Conservation (phyloP, 805 yeast species). For the Zygoascus biomembranicola region DNA sequence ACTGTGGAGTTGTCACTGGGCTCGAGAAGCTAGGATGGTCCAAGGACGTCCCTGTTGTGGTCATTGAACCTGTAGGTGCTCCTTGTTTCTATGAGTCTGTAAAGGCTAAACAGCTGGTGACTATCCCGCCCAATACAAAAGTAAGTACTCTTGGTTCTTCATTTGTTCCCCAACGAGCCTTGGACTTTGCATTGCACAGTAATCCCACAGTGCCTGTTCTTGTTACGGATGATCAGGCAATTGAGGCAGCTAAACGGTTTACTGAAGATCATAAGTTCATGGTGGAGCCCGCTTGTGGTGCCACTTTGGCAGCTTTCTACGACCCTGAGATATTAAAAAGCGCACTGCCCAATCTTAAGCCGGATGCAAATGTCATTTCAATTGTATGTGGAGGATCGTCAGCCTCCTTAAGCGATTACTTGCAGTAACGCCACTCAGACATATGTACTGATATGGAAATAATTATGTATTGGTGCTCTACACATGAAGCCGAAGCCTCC, state of each 20-base stretch:
- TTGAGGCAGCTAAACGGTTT: constrained; percentile 39
- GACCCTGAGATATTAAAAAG: constrained; percentile 5
- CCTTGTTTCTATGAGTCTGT: constrained; percentile 46
- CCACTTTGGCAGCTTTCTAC: constrained; percentile 37
- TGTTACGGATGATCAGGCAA: constrained; percentile 47
- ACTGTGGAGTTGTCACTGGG: constrained; percentile 76
- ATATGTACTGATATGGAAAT: background rate
- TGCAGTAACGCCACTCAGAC: background rate
- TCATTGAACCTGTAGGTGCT: constrained; percentile 56
- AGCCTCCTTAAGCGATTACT: constrained; percentile 9
- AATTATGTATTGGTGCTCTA: no score
- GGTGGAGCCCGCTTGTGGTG: constrained; percentile 68
- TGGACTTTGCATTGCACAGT: constrained; percentile 31
- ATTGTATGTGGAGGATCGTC: constrained; percentile 22
- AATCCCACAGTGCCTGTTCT: constrained; percentile 35
- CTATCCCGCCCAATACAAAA: constrained; percentile 37
- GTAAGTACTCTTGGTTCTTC: constrained; percentile 49
- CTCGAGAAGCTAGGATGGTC: constrained; percentile 46
- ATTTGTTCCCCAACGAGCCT: constrained; percentile 39
- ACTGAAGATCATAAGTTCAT: constrained; percentile 40
- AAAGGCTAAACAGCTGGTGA: constrained; percentile 32
- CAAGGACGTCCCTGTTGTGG: constrained; percentile 30
- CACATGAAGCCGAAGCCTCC: background rate
- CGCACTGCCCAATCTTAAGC: constrained; percentile 7
- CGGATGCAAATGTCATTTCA: constrained; percentile 16